Evolutionary conservation across 192 early-diverging fungal species (phyloP), one percentile per base, ranked within the genome.

Genomic region (Linnemannia exigua): DNA sequence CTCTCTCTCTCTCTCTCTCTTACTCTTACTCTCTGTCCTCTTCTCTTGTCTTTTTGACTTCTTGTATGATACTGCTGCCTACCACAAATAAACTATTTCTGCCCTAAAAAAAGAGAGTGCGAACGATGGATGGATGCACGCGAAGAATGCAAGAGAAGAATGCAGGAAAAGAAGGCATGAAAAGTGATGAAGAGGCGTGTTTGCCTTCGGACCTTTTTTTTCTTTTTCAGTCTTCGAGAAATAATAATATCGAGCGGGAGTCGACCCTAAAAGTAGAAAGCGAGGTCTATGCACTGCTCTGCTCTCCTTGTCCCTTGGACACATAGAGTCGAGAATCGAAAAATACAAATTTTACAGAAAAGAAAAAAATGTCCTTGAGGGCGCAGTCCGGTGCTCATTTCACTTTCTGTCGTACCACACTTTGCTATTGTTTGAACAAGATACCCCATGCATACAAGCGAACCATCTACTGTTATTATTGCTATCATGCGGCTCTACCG

Each of bases 231-330:
- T 5, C 33, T 70, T 70, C 54, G 3, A 35, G 66, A 67, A 67
- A 31, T 31, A 41, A 71, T 12, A 44, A 44, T 41, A 44, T 70
- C 20, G n/a, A 67, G 63, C 44, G n/a, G n/a, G 2, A 31, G 70
- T 33, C 46, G 31, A 15, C 70, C 67, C 33, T 41, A 69, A 69
- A 41, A 72, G 33, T 47, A 72, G 70, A 46, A 72, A 72, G 8
- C n/a, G 36, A 15, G 5, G 66, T 31, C 16, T 28, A 0, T 67
- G 28, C n/a, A n/a, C n/a, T n/a, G n/a, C n/a, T n/a, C n/a, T n/a
- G n/a, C n/a, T n/a, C n/a, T n/a, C n/a, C n/a, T n/a, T n/a, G n/a
- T n/a, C n/a, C n/a, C n/a, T 5, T 67, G 52, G 22, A 6, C 25
- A 11, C 15, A 11, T n/a, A 63, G 58, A 63, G 58, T 63, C 58